These are phyloP conservation scores for Nannizzia gypsea DNA, from an alignment of 2,329 filamentous ascomycete genomes.

Conservation along the genomic window DNA sequence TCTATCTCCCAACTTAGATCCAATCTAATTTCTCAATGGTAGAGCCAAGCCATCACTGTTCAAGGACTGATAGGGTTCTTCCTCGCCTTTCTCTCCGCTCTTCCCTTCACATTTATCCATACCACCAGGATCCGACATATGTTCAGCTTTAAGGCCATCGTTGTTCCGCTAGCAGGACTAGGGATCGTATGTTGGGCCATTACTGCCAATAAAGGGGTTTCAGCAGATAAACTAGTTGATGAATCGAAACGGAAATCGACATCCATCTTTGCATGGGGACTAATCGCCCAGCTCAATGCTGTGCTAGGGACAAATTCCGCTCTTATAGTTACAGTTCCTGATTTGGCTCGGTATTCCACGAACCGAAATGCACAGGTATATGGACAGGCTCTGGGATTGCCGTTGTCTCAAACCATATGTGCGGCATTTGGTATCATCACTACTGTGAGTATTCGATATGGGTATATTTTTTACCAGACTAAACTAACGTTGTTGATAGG, in stretches of 20 bases:
- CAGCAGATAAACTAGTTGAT: slow-evolving; percentile 14
- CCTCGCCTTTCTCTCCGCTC: slow-evolving; percentile 18
- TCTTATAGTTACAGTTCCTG: slow-evolving; percentile 29
- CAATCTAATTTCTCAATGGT: neutral
- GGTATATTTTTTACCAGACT: neutral
- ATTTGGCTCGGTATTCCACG: slow-evolving; percentile 27
- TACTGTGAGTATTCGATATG: slow-evolving; percentile 11
- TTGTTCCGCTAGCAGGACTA: slow-evolving; percentile 27
- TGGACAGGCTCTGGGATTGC: slow-evolving; percentile 17
- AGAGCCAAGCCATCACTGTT: slow-evolving; percentile 19
- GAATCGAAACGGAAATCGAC: slow-evolving; percentile 12
- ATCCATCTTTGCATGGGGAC: slow-evolving; percentile 27
- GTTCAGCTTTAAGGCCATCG: slow-evolving; percentile 28
- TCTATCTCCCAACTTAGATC: neutral
- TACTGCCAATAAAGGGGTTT: slow-evolving; percentile 18
- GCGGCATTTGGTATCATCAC: slow-evolving; percentile 18
- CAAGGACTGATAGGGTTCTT: slow-evolving; percentile 19
- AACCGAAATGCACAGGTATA: slow-evolving; percentile 25
- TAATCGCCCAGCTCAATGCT: slow-evolving; percentile 31
- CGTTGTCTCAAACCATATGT: slow-evolving; percentile 16
- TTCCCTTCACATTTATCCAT: slow-evolving; percentile 26
- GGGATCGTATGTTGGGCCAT: slow-evolving; percentile 29
- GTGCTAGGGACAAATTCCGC: slow-evolving; percentile 29
- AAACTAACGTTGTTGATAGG: slow-evolving; percentile 13
- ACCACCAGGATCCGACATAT: slow-evolving; percentile 27